Base-by-base conservation (phyloP, 768 basidiomycete genomes). In the Tricholomella constricta region DNA sequence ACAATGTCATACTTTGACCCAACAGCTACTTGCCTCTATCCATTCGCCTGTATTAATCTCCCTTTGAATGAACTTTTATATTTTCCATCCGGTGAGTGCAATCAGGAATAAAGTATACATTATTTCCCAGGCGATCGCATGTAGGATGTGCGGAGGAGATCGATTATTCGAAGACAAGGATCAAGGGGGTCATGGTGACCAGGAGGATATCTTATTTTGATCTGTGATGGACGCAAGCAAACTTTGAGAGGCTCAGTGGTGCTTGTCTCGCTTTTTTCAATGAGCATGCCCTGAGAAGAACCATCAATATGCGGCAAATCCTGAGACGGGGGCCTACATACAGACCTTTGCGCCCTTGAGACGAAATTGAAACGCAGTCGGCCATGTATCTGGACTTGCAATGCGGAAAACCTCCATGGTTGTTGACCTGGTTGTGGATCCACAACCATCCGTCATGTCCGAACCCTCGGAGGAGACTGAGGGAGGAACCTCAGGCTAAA, bases 371-470 rank as follows among this genome's bases (percentile, higher is more conserved):
- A 83, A 68, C 2, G 79, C 82, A 31, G 73, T 74, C 0, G 80
- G 80, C 15, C 68, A 64, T 10, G 61, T 58, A 2, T 72, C 70
- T 63, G 76, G 74, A 15, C 69, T 61, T 19, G 75, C 63, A 9
- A 64, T 62, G 17, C 69, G 62, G 6, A 66, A 63, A 2, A 81
- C 57, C 6, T 65, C 59, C 38, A 69, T 61, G 17, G 74, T 64
- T 3, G 72, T 70, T 34, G 70, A 62, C 14, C 69, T 62, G 45
- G 78, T 81, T 14, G 75, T 74, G 34, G 70, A 69, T 1, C 82
- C 82, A 27, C 77, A 79, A 0, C 83, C 82, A 55, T 84, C 82
- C 0, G 82, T 84, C 79, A 84, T 79, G 50, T 79, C 74, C 3
- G 76, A 72, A 2, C 64, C 64, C 14, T 52, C 44, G 2, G 45